phyloP scores from a whole-genome alignment of 2,329 filamentous ascomycete species.

The Ophiocordyceps camponoti-rufipedis region DNA sequence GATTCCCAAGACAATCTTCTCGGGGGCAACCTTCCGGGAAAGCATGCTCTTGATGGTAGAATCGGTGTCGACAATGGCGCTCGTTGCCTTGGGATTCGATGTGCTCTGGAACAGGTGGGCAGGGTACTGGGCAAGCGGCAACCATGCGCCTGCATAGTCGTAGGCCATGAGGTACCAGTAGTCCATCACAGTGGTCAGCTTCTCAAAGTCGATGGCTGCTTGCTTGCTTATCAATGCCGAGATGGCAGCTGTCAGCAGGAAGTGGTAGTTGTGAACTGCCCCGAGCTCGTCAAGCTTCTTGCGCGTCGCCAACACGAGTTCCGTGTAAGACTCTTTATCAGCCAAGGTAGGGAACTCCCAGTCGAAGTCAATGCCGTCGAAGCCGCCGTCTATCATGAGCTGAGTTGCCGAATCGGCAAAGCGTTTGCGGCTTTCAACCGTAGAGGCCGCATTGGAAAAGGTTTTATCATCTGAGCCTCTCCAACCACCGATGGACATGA shows the following conservation, averaged over 20 bases:
- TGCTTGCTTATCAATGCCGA: neutral
- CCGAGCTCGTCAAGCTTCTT: neutral
- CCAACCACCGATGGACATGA: neutral
- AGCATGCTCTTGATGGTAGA: neutral
- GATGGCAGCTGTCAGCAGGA: neutral
- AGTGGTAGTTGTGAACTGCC: neutral
- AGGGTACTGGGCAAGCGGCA: neutral
- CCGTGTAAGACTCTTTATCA: neutral
- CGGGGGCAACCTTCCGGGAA: neutral
- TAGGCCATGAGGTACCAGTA: conserved; percentile 1
- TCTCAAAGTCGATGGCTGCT: neutral
- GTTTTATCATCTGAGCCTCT: neutral
- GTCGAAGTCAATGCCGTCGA: conserved; percentile 1
- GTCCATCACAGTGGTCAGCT: neutral
- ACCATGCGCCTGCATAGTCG: neutral
- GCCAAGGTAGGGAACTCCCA: neutral
- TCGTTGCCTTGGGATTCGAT: neutral
- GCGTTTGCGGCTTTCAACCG: neutral
- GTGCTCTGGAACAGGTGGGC: neutral
- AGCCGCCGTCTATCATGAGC: conserved; percentile 1
- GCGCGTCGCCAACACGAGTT: neutral
- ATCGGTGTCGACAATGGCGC: neutral
- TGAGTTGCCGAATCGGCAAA: neutral
- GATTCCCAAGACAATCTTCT: neutral
- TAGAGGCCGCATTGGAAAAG: neutral